Percentiles rank a stretch among this genome's conserved stretches.
These are phyloP conservation scores for Breviolum minutum DNA, from an alignment of 73 alveolate genomes.

Conservation along the genomic window DNA sequence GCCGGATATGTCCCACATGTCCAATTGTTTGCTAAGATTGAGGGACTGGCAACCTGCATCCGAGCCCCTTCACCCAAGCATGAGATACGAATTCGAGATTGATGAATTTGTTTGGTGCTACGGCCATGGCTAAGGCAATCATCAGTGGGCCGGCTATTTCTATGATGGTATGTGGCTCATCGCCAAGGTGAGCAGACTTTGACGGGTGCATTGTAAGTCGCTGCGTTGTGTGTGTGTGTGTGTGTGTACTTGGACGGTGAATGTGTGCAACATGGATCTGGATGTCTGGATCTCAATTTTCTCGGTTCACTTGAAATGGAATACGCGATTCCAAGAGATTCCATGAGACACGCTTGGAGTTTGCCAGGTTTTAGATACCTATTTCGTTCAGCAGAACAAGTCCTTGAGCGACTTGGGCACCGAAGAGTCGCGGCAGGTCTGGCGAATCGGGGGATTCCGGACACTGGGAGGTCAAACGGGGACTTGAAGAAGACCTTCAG, in stretches of 20 bases:
- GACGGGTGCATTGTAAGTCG: too few species aligned
- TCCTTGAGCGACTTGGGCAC: slow-evolving; percentile 14
- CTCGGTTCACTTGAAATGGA: background rate
- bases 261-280: too few species aligned
- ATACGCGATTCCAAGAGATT: background rate
- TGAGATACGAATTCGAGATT: too few species aligned
- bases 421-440: slow-evolving; percentile 1
- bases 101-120: background rate
- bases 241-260: too few species aligned
- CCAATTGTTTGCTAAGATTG: too few species aligned
- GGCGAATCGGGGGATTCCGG: too few species aligned
- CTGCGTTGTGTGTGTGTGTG: too few species aligned
- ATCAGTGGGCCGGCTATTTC: slow-evolving; percentile 60
- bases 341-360: background rate
- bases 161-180: slow-evolving; percentile 51
- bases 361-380: background rate
- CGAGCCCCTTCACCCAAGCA: too few species aligned
- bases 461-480: too few species aligned
- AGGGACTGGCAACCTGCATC: too few species aligned
- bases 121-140: background rate
- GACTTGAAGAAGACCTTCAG: too few species aligned
- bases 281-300: background rate
- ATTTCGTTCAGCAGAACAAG: background rate
- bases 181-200: background rate
- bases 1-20: too few species aligned